Evolutionary conservation across 345 rosid genomes (phyloP), one percentile per base, ranked within the genome.

Genomic region (Pugionium dolabratum): DNA sequence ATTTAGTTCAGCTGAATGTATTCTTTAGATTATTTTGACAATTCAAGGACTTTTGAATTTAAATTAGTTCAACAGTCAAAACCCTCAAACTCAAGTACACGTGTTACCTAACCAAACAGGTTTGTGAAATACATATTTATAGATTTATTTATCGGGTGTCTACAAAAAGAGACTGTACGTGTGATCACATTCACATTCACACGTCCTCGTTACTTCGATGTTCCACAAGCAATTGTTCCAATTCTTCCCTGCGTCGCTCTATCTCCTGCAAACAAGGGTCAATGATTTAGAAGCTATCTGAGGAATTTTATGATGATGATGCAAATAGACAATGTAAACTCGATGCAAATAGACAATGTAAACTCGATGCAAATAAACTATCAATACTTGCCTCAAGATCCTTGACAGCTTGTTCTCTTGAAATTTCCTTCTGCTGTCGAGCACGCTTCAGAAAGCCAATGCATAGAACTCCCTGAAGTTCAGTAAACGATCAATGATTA

Each of bases 371-470:
- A 54, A 67, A 48, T 34, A 36, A 30, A 58, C 31, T 2, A 52
- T 9, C 51, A 54, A 42, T 28, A 73, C 81, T 76, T 76, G 85
- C 97, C 95, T 90, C 95, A 50, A 94, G 75, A 74, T 88, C 97
- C 78, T 77, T 83, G 67, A 83, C 61, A 10, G 96, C 95, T 79
- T 90, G 92, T 62, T 85, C 96, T 78, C 88, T 88, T 27, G 96
- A 70, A 50, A 84, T 66, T 64, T 84, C 87, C 66, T 86, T 83
- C 76, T 79, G 26, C 79, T 84, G 92, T 11, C 87, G 84, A 35
- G 90, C 67, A 48, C 95, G 96, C 80, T 86, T 90, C 54, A 94
- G 76, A 56, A 79, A 88, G 72, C 96, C 97, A 5, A 94, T 84
- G 86, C 99, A 94, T 37, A 90, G 71, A 64, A 94, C 54, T 60